These are phyloP conservation scores for Phytophthora agathidicida DNA, from an alignment of 352 stramenopile genomes.

Conservation along the genomic window DNA sequence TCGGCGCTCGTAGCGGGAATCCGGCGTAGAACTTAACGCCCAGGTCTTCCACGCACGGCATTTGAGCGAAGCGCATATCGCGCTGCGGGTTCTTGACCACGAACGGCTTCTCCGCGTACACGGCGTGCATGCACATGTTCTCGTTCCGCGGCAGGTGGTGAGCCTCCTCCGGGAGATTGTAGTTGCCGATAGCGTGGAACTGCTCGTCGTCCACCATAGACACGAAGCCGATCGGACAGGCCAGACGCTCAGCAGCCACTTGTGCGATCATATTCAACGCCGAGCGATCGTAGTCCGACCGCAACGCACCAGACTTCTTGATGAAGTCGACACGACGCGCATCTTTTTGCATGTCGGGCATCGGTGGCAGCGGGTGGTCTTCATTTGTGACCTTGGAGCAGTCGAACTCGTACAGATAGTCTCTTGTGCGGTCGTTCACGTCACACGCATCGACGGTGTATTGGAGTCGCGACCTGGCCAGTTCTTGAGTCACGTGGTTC, in stretches of 20 bases:
- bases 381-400: constrained; percentile 35
- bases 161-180: constrained; percentile 41
- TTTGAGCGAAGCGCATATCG: constrained; percentile 66
- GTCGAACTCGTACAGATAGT: constrained; percentile 62
- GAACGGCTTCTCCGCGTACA: constrained; percentile 68
- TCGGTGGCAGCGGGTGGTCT: constrained; percentile 53
- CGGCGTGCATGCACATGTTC: constrained; percentile 60
- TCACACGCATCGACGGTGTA: constrained; percentile 25
- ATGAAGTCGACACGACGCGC: constrained; percentile 49
- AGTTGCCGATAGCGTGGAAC: constrained; percentile 57
- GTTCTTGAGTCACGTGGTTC: constrained; percentile 42
- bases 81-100: constrained; percentile 69
- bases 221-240: constrained; percentile 65
- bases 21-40: constrained; percentile 71
- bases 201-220: constrained; percentile 57
- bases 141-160: constrained; percentile 48
- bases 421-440: constrained; percentile 43
- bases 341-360: constrained; percentile 46
- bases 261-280: constrained; percentile 63
- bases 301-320: constrained; percentile 48
- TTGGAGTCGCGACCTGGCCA: constrained; percentile 28
- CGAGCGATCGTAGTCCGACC: constrained; percentile 45
- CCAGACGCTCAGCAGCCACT: constrained; percentile 55
- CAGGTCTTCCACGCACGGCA: constrained; percentile 49
- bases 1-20: constrained; percentile 55